Conservation (phyloP, 148 eudicot species). For the Chenopodium quinoa region DNA sequence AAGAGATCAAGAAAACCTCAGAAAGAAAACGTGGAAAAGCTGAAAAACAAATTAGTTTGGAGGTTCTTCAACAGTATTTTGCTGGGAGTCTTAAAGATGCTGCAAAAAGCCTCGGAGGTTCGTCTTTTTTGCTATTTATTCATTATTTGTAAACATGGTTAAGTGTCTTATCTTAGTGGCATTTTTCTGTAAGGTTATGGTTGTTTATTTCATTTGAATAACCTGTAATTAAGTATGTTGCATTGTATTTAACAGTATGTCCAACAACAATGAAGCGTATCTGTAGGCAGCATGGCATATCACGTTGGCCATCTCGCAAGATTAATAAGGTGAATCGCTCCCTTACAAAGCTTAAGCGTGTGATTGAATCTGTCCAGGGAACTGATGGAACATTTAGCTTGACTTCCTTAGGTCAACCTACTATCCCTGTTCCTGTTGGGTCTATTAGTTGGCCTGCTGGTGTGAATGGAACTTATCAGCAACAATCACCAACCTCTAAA, state of each 20-base stretch:
- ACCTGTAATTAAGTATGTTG: not conserved
- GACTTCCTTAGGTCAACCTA: slow-evolving; percentile 52
- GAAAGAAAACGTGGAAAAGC: slow-evolving; percentile 91
- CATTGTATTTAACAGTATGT: slow-evolving; percentile 53
- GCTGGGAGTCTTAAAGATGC: slow-evolving; percentile 93
- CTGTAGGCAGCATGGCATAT: slow-evolving; percentile 81
- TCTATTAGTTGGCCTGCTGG: slow-evolving; percentile 58
- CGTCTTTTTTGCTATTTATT: slow-evolving; percentile 6
- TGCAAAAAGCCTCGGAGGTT: slow-evolving; percentile 90
- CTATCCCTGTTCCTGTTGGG: slow-evolving; percentile 52
- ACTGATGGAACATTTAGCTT: slow-evolving; percentile 66
- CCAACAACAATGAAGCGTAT: slow-evolving; percentile 83
- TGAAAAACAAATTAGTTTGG: slow-evolving; percentile 87
- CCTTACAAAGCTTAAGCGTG: slow-evolving; percentile 68
- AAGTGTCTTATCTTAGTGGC: not conserved
- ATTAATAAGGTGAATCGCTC: slow-evolving; percentile 72
- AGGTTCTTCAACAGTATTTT: slow-evolving; percentile 81
- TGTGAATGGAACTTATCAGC: slow-evolving; percentile 45
- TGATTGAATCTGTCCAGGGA: slow-evolving; percentile 96
- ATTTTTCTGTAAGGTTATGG: not conserved
- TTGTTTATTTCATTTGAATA: not conserved
- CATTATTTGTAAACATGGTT: not conserved
- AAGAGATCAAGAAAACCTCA: slow-evolving; percentile 46
- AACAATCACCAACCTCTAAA: slow-evolving; percentile 44
- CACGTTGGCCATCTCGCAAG: slow-evolving; percentile 82